Evolutionary conservation across 140 eudicot genomes (phyloP).

Genomic region (Erigeron philadelphicus): DNA sequence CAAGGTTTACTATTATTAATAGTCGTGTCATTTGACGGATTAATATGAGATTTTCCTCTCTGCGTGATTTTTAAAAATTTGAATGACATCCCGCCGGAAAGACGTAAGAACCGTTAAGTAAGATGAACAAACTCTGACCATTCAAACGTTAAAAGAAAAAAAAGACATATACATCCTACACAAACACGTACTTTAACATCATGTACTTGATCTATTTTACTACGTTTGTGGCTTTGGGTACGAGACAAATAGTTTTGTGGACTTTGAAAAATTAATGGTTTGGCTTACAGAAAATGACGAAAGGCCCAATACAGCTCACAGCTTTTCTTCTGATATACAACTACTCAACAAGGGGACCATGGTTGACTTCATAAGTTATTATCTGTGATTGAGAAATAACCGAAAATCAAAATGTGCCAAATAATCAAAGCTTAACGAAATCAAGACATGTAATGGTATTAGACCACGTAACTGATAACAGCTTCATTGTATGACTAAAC

Average conservation of each 20-base stretch:
- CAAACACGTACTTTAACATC: no score
- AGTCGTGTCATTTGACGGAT: no score
- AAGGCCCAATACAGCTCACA: slow-evolving; percentile 23
- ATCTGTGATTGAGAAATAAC: background rate
- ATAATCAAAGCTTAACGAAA: background rate
- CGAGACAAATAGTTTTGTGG: slow-evolving; percentile 15
- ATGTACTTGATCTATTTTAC: background rate
- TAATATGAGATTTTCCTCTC: no score
- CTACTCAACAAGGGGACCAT: slow-evolving; percentile 18
- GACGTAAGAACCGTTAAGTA: no score
- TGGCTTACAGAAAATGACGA: slow-evolving; percentile 19
- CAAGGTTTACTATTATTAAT: no score
- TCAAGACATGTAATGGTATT: background rate
- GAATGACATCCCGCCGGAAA: no score
- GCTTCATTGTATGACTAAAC: background rate
- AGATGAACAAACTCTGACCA: no score
- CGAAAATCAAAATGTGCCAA: background rate
- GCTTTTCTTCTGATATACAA: slow-evolving; percentile 3
- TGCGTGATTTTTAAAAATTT: no score
- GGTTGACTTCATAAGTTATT: slow-evolving; percentile 17
- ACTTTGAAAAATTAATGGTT: slow-evolving; percentile 8
- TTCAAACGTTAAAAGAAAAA: no score
- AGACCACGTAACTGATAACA: background rate
- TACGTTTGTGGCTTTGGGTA: background rate
- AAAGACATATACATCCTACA: no score